Evolutionary conservation across 2,329 filamentous ascomycete genomes (phyloP), one percentile per base, ranked within the genome.

Genomic region (Hawksworthiomyces lignivorus): DNA sequence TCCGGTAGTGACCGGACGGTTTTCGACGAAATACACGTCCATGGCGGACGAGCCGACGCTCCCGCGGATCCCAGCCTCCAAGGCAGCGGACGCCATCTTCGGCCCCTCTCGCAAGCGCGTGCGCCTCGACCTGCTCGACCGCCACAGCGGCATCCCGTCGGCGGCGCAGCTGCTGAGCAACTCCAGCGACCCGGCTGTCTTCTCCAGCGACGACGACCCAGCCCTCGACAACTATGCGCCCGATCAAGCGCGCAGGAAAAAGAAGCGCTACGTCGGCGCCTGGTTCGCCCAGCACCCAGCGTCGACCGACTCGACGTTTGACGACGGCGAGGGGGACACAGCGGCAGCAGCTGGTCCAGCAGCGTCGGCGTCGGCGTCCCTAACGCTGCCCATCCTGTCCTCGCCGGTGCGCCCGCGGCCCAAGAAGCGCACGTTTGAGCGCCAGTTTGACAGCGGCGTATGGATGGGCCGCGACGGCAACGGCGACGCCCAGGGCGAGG

Each of bases 131-230:
- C 24, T 7, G 12, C 24, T 36, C 17, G 33, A 27, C 19, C 21
- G 35, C 39, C 12, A 11, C 28, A 20, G 22, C 31, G 24, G 10
- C 24, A 17, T 21, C 24, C 26, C 8, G 14, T 32, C n/a, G n/a
- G n/a, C n/a, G 22, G 30, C 43, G 17, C 35, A 34, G 34, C 54
- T 64, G 28, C 63, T 73, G 48, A 67, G 69, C 55, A 77, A 79
- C 55, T 85, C 80, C 17, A 85, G 82, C 54, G 82, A 87, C 53
- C 80, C 81, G 4, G 72, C 78, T 36, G 59, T 85, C 20, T 87
- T 87, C 59, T 85, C 80, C 4, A 82, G 78, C 56, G 82, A 87
- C 45, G 81, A 85, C 52, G 81, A 84, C 44, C 77, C 78, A 3
- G 73, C 74, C 2, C 58, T 80, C 36, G 79, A 84, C 46, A 81